phyloP scores from a whole-genome alignment of 2,329 filamentous ascomycete genomes.

The Pyricularia pennisetigena region DNA sequence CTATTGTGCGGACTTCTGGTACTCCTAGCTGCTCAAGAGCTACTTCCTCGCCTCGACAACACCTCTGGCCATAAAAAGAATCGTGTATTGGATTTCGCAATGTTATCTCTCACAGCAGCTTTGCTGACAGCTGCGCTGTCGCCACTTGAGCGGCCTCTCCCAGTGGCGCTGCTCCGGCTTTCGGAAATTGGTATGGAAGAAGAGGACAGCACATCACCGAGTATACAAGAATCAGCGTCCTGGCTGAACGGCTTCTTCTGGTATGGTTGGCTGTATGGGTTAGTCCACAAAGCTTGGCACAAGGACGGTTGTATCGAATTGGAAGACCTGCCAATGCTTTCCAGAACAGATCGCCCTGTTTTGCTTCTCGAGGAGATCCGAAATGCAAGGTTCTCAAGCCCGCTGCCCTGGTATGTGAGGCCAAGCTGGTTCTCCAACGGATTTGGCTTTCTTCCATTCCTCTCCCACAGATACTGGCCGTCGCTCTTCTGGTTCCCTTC shows the following conservation, averaged over 20 bases:
- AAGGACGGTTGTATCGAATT: slow-evolving; percentile 23
- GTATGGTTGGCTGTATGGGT: slow-evolving; percentile 22
- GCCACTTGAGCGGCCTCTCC: not conserved
- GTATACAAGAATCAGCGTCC: slow-evolving; percentile 20
- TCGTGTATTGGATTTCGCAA: not conserved
- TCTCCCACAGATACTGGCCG: not conserved
- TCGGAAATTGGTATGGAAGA: not conserved
- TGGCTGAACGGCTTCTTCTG: slow-evolving; percentile 21
- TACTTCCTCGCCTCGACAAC: not conserved
- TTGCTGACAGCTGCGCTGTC: not conserved
- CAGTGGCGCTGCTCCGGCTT: not conserved
- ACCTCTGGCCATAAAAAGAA: not conserved
- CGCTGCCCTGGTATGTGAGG: not conserved
- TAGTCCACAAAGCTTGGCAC: slow-evolving; percentile 15
- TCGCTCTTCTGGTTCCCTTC: not conserved
- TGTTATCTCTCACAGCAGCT: not conserved
- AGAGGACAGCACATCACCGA: not conserved
- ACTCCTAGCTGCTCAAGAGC: not conserved
- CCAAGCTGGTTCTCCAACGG: not conserved
- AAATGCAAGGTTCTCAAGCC: slow-evolving; percentile 29
- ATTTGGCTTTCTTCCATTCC: not conserved
- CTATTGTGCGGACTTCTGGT: not conserved
- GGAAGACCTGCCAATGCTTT: slow-evolving; percentile 35
- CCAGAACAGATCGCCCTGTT: slow-evolving; percentile 46
- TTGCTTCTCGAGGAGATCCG: slow-evolving; percentile 34